These are phyloP conservation scores for Xylariales sp. DNA, from an alignment of 2,329 filamentous ascomycete species.

Conservation along the genomic window DNA sequence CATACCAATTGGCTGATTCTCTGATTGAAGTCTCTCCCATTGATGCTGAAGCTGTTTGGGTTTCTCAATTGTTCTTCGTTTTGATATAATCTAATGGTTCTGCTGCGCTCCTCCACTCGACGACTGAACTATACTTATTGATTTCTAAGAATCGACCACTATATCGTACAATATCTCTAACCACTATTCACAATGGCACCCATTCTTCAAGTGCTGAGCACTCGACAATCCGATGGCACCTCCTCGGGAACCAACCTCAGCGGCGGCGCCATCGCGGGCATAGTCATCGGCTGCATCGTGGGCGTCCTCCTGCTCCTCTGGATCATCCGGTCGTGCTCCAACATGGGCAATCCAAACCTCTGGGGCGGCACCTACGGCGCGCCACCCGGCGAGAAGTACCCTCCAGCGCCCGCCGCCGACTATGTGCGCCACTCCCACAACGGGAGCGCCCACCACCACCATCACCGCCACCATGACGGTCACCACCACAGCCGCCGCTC, in stretches of 20 bases:
- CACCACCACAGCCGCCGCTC: conserved; percentile 1
- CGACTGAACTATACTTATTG: too few relatives aligned
- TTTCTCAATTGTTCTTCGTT: too few relatives aligned
- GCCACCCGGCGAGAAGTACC: conserved; percentile 16
- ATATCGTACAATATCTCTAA: too few relatives aligned
- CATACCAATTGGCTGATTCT: too few relatives aligned
- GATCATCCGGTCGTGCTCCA: conserved; percentile 40
- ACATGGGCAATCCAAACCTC: conserved; percentile 24
- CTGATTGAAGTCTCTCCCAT: too few relatives aligned
- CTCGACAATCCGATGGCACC: too few relatives aligned
- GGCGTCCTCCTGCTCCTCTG: conserved; percentile 42
- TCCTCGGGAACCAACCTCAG: conserved; percentile 29
- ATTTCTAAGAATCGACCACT: too few relatives aligned
- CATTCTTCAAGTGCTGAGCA: too few relatives aligned
- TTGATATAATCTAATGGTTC: too few relatives aligned
- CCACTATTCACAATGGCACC: too few relatives aligned
- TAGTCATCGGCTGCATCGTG: conserved; percentile 43
- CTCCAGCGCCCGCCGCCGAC: not conserved
- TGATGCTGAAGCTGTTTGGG: too few relatives aligned
- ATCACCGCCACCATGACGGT: not conserved
- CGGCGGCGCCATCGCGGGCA: conserved; percentile 47
- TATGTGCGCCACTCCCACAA: not conserved
- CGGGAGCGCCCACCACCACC: not conserved
- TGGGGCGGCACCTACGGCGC: conserved; percentile 23
- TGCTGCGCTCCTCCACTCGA: too few relatives aligned